phyloP scores from a whole-genome alignment of 164 flowering plant species.

The Tinospora cordifolia region DNA sequence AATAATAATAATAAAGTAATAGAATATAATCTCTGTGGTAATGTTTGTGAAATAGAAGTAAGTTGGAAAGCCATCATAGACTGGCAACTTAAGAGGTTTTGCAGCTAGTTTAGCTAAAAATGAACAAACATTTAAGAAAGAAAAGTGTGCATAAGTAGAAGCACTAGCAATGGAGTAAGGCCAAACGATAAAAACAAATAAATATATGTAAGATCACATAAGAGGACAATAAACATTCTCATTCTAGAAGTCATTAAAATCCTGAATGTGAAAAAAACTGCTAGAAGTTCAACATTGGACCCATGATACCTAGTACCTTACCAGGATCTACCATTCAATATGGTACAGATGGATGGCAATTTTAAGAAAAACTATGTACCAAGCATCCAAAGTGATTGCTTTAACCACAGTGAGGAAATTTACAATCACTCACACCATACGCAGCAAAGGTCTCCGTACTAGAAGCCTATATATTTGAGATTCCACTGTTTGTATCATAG shows the following conservation, averaged over 20 bases:
- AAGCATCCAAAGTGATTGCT: too few relatives aligned
- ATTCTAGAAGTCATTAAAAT: background rate
- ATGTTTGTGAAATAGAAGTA: background rate
- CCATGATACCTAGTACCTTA: too few relatives aligned
- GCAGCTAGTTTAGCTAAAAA: background rate
- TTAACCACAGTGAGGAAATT: too few relatives aligned
- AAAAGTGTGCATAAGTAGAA: background rate
- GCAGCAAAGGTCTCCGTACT: too few relatives aligned
- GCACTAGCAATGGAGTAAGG: background rate
- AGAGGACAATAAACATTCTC: background rate
- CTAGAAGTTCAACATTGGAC: too few relatives aligned
- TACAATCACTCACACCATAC: too few relatives aligned
- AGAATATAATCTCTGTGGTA: background rate
- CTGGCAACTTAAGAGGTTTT: background rate
- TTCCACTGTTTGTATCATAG: too few relatives aligned
- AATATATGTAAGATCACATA: background rate
- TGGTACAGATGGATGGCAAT: too few relatives aligned
- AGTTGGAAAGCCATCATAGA: background rate
- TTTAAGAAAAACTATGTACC: too few relatives aligned
- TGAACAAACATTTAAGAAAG: background rate
- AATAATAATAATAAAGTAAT: background rate
- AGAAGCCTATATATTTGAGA: too few relatives aligned
- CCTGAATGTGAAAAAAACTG: too few relatives aligned
- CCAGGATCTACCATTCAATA: too few relatives aligned
- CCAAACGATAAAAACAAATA: background rate